Evolutionary conservation across 2,329 filamentous ascomycete species (phyloP).

Genomic region (Colletotrichum sojae): DNA sequence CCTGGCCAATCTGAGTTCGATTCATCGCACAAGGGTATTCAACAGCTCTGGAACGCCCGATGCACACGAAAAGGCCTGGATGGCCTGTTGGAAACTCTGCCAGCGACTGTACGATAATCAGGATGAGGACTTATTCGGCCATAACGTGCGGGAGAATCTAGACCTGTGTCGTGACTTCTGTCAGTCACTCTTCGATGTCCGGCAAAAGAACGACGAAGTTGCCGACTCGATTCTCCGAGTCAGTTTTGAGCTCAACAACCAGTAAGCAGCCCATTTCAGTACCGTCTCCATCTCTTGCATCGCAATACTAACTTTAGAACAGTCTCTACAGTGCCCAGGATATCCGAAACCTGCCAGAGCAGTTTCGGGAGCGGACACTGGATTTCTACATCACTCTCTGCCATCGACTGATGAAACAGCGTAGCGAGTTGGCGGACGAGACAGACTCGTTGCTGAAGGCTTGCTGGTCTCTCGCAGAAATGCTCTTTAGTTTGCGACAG

Average conservation of each 20-base stretch:
- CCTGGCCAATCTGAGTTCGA: constrained; percentile 85
- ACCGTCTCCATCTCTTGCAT: background rate
- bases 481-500: constrained; percentile 91
- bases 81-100: constrained; percentile 93
- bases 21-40: constrained; percentile 85
- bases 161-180: constrained; percentile 94
- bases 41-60: constrained; percentile 81
- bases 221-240: constrained; percentile 91
- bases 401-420: constrained; percentile 96
- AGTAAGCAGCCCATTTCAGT: constrained; percentile 64
- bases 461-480: constrained; percentile 92
- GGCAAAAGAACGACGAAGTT: constrained; percentile 81
- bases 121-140: constrained; percentile 76
- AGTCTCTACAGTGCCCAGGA: constrained; percentile 93
- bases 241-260: constrained; percentile 95
- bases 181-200: constrained; percentile 89
- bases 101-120: constrained; percentile 88
- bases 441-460: constrained; percentile 87
- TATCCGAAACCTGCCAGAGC: constrained; percentile 81
- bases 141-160: constrained; percentile 80
- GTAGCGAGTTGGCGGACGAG: constrained; percentile 82
- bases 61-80: constrained; percentile 91
- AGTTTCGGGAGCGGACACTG: constrained; percentile 89
- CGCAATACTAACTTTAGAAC: constrained; percentile 6
- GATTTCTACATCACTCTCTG: constrained; percentile 97